Evolutionary conservation across 1,284 basidiomycete genomes (phyloP), one percentile per base, ranked within the genome.

Genomic region (Dichomitus squalens): DNA sequence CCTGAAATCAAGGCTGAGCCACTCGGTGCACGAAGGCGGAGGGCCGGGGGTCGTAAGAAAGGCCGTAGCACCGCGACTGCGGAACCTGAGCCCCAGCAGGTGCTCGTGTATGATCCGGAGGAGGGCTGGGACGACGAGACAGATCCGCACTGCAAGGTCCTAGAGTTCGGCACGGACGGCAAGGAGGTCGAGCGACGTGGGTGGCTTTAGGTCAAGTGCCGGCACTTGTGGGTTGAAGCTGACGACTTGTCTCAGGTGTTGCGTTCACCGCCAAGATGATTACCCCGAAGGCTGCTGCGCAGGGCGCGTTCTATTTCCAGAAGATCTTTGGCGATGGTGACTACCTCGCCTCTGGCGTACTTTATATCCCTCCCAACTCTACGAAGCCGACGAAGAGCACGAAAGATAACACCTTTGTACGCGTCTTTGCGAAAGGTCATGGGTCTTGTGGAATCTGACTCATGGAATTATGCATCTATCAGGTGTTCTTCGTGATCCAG

Each of bases 301-400:
- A 83, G 51, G 81, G 81, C 43, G 79, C 83, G 21, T 99, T 96
- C 84, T 78, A 77, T 27, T 99, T 95, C 71, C 90, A 97, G 70
- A 97, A 96, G 74, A 84, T 96, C n/a, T 97, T 97, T 71, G 87
- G 88, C n/a, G 95, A 98, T 63, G 90, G 86, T 48, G 87, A 93
- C 48, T 96, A 93, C 69, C 87, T 97, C 66, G 96, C 96, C 0
- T 89, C 93, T 16, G 97, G 97, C 0, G 84, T 95, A 53, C 79
- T 98, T 34, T 79, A 86, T 49, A 89, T 99, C 38, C 93, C 93
- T 4, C 84, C 89, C 0, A 79, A 84, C 1, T 83, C 84, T 21
- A 79, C 83, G 61, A 99, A 99, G 74, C 92, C 93, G 1, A 86
- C 83, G 52, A 99, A 98, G 73, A 83, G 85, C 41, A 88, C 93